Conservation (phyloP, 345 rosid species). For the Bruguiera parviflora region DNA sequence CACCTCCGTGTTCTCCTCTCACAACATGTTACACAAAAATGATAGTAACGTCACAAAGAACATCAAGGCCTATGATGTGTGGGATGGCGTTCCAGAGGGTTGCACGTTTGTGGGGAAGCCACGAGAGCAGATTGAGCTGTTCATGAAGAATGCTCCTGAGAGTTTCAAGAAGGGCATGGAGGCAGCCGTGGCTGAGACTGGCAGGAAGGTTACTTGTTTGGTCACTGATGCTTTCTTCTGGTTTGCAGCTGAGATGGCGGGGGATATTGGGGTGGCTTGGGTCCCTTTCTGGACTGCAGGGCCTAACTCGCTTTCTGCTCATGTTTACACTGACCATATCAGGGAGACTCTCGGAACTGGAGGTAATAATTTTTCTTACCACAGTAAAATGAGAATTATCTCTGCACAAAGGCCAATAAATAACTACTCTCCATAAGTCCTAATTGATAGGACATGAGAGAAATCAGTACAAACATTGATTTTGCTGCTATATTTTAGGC, state of each 20-base stretch:
- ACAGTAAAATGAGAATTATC: not conserved
- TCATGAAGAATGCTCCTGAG: conserved; percentile 33
- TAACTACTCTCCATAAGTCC: too few species aligned
- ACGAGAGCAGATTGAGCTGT: conserved; percentile 35
- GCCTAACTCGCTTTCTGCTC: conserved; percentile 16
- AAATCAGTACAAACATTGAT: too few species aligned
- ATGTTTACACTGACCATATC: conserved; percentile 24
- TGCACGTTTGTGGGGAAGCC: conserved; percentile 26
- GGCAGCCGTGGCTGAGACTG: conserved; percentile 30
- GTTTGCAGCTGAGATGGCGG: conserved; percentile 26
- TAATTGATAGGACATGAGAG: too few species aligned
- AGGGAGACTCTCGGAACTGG: conserved; percentile 14
- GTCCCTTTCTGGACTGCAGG: conserved; percentile 22
- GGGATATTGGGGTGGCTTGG: conserved; percentile 25
- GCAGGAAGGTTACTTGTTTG: conserved; percentile 33
- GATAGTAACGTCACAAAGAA: not conserved
- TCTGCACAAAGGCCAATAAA: too few species aligned
- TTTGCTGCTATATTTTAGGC: too few species aligned
- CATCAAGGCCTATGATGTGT: conserved; percentile 24
- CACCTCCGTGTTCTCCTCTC: conserved; percentile 9
- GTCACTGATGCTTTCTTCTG: conserved; percentile 34
- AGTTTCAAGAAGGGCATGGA: conserved; percentile 31
- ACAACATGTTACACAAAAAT: not conserved
- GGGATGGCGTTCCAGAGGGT: conserved; percentile 32
- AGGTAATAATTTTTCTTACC: not conserved